These are phyloP conservation scores for Phytophthora sojae DNA, from an alignment of 352 stramenopile genomes.

Conservation along the genomic window DNA sequence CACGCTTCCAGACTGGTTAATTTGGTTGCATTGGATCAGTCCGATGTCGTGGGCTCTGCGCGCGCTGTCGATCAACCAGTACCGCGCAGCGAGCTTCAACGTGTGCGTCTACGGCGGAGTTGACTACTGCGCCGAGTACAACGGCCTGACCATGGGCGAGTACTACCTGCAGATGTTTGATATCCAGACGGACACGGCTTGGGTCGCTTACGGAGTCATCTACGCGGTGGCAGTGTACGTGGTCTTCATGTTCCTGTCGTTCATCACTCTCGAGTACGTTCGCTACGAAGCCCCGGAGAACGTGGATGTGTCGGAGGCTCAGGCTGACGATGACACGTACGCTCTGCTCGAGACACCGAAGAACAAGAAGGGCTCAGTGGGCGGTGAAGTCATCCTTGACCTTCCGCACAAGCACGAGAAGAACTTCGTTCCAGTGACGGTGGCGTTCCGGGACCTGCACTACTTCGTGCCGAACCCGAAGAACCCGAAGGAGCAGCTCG, in stretches of 20 bases:
- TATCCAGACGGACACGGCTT: constrained; percentile 24
- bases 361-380: constrained; percentile 37
- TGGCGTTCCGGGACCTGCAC: constrained; percentile 37
- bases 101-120: constrained; percentile 40
- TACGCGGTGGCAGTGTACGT: constrained; percentile 31
- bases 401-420: constrained; percentile 12
- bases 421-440: constrained; percentile 28
- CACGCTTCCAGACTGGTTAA: constrained; percentile 37
- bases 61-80: constrained; percentile 40
- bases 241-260: constrained; percentile 34
- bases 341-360: constrained; percentile 25
- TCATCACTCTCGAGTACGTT: constrained; percentile 25
- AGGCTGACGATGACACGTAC: constrained; percentile 15
- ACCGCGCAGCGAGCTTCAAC: constrained; percentile 25
- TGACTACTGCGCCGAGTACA: constrained; percentile 35
- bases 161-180: constrained; percentile 40
- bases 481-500: constrained; percentile 18
- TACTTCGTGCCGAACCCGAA: constrained; percentile 28
- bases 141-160: constrained; percentile 44
- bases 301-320: constrained; percentile 22
- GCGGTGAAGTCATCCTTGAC: constrained; percentile 15
- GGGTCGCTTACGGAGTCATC: constrained; percentile 31
- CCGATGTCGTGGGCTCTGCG: constrained; percentile 41
- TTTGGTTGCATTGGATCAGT: constrained; percentile 46
- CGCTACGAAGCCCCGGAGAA: constrained; percentile 34